Percentiles rank a stretch among this genome's conserved stretches.
These are phyloP conservation scores for Gastrolobium bilobum DNA, from an alignment of 306 rosid genomes.

Conservation along the genomic window DNA sequence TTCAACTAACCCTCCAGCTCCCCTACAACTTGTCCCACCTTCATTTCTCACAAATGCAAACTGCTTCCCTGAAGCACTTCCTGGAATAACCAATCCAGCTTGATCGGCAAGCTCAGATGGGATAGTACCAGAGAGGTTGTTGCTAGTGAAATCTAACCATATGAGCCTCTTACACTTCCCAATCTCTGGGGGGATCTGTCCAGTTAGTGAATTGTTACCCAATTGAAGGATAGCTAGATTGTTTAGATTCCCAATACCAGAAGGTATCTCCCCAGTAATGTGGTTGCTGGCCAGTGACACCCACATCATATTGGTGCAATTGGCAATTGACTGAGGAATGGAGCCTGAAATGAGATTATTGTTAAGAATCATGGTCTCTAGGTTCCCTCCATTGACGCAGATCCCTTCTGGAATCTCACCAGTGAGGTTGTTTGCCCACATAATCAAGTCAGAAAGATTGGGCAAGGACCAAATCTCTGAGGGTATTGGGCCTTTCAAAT, in stretches of 20 bases:
- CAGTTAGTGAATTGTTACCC: constrained; percentile 77
- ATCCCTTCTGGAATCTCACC: constrained; percentile 76
- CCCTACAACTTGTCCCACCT: constrained; percentile 82
- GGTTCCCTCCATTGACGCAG: constrained; percentile 66
- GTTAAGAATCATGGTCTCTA: constrained; percentile 69
- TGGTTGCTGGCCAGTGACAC: constrained; percentile 69
- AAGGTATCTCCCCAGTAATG: constrained; percentile 67
- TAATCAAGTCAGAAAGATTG: constrained; percentile 68
- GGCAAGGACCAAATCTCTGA: constrained; percentile 69
- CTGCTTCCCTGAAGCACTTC: constrained; percentile 78
- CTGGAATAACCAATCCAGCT: constrained; percentile 68
- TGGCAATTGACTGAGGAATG: constrained; percentile 70
- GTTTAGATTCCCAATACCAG: constrained; percentile 64
- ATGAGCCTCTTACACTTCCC: constrained; percentile 71
- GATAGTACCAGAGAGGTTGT: constrained; percentile 62
- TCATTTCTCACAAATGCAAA: constrained; percentile 85
- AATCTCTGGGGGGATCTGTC: constrained; percentile 72
- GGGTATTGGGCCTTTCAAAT: constrained; percentile 72
- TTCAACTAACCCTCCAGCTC: constrained; percentile 84
- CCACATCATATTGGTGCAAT: constrained; percentile 77
- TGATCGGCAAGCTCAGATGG: constrained; percentile 69
- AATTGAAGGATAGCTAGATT: constrained; percentile 73
- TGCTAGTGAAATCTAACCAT: constrained; percentile 82
- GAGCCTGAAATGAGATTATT: constrained; percentile 68
- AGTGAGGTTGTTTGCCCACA: constrained; percentile 77